Percentiles rank a stretch among this genome's conserved stretches.
These are phyloP conservation scores for Trichoderma orchidacearum DNA, from an alignment of 495 filamentous ascomycete species.

Conservation along the genomic window DNA sequence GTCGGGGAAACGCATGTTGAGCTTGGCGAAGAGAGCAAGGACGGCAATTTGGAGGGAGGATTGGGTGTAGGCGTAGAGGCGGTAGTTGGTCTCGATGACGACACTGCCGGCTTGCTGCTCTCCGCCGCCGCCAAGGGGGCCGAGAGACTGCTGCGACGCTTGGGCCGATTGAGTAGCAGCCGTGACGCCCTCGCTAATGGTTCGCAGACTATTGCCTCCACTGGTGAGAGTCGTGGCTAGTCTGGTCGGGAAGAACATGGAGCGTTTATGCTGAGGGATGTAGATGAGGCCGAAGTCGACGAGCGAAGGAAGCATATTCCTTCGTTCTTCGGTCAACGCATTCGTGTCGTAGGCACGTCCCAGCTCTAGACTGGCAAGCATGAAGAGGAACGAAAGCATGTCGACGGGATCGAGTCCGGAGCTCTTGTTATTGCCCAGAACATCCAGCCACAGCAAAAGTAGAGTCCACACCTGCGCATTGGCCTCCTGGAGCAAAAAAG, in stretches of 20 bases:
- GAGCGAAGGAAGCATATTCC: conserved; percentile 74
- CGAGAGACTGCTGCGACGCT: conserved; percentile 16
- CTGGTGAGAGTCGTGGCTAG: conserved; percentile 91
- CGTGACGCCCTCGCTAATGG: conserved; percentile 38
- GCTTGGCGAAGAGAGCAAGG: conserved; percentile 74
- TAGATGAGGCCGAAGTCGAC: conserved; percentile 85
- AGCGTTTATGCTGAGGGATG: conserved; percentile 34
- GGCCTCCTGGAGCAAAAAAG: conserved; percentile 84
- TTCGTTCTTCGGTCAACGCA: conserved; percentile 63
- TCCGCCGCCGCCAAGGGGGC: conserved; percentile 18
- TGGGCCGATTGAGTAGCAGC: conserved; percentile 31
- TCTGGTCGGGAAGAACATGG: conserved; percentile 85
- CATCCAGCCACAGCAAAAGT: conserved; percentile 82
- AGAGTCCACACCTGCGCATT: conserved; percentile 96
- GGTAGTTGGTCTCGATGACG: conserved; percentile 97
- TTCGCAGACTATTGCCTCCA: conserved; percentile 53
- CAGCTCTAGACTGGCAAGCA: conserved; percentile 85
- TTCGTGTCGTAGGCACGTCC: conserved; percentile 76
- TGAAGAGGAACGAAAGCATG: conserved; percentile 88
- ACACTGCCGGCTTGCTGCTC: conserved; percentile 61
- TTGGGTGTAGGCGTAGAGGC: conserved; percentile 89
- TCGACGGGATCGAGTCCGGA: conserved; percentile 78
- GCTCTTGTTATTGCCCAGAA: conserved; percentile 42
- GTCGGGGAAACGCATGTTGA: conserved; percentile 80
- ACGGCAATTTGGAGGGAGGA: conserved; percentile 89